A percentile compares a stretch with the other conserved stretches of the same genome.
Evolutionary conservation across 1,284 basidiomycete genomes (phyloP).

Genomic region (Leccinum solheimii): DNA sequence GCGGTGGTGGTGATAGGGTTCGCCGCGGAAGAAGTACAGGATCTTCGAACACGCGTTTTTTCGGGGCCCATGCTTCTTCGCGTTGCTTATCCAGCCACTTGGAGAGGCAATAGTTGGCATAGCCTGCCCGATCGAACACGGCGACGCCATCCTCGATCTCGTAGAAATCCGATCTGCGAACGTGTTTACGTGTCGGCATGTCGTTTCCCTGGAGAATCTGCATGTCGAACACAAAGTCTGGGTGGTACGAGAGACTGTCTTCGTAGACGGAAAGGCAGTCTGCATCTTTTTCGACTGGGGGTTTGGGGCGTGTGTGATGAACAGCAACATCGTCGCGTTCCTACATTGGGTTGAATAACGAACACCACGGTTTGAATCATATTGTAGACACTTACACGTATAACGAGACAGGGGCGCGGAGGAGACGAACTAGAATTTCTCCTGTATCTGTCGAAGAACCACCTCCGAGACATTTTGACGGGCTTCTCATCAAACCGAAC

Average conservation of each 20-base stretch:
- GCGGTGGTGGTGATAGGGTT: constrained; percentile 15
- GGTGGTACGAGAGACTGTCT: constrained; percentile 29
- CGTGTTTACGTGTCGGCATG: constrained; percentile 8
- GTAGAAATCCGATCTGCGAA: constrained; percentile 30
- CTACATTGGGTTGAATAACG: constrained; percentile 13
- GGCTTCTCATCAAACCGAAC: constrained; percentile 33
- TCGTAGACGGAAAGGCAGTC: constrained; percentile 32
- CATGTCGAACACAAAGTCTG: constrained; percentile 22
- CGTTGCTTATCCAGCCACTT: constrained; percentile 33
- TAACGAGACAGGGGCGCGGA: constrained; percentile 30
- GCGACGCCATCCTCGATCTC: constrained; percentile 32
- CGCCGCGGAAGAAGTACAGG: constrained; percentile 19
- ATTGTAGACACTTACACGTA: constrained; percentile 23
- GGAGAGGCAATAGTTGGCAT: constrained; percentile 31
- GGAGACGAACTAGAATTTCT: constrained; percentile 17
- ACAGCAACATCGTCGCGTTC: constrained; percentile 5
- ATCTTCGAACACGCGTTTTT: constrained; percentile 27
- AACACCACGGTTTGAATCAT: not conserved
- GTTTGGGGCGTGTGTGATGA: not conserved
- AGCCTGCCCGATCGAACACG: constrained; percentile 30
- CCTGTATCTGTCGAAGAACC: constrained; percentile 22
- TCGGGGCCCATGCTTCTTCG: constrained; percentile 14
- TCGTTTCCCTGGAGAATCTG: constrained; percentile 20
- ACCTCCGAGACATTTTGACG: constrained; percentile 24
- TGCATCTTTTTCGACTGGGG: constrained; percentile 15